Conservation (phyloP, 2,329 filamentous ascomycete species). For the Talaromyces sp. region DNA sequence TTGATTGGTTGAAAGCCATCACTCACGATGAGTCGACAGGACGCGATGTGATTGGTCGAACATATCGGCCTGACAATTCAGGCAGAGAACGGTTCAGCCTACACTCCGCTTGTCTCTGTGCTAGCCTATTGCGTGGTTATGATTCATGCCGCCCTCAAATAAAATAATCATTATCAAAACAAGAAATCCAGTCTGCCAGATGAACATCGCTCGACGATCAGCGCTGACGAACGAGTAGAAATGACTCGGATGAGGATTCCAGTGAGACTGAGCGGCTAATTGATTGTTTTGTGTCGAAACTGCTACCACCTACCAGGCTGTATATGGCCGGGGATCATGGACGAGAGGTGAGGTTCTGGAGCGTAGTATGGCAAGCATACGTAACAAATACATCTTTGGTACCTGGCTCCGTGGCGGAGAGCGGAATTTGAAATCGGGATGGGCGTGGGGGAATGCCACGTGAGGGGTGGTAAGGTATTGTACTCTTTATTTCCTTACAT, state of each 20-base stretch:
- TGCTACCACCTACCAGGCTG: not conserved
- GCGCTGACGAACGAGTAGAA: not conserved
- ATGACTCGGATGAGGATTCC: not conserved
- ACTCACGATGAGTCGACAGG: constrained; percentile 20
- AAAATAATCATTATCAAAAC: not conserved
- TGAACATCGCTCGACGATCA: not conserved
- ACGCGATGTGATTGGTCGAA: not conserved
- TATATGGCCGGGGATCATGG: not conserved
- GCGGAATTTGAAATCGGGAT: not conserved
- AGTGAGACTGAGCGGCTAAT: too few relatives aligned
- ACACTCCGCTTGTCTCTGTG: not conserved
- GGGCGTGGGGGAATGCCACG: not conserved
- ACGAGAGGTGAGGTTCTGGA: not conserved
- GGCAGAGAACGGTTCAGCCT: not conserved
- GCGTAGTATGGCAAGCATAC: not conserved
- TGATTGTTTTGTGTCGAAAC: not conserved
- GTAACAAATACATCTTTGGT: not conserved
- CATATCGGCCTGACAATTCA: not conserved
- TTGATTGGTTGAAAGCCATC: constrained; percentile 16
- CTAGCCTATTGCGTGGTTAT: not conserved
- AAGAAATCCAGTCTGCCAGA: not conserved
- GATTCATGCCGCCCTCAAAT: not conserved
- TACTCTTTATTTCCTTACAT: constrained; percentile 4
- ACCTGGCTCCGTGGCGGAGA: not conserved
- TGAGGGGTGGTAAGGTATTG: not conserved